Base-by-base conservation (phyloP, 2,329 filamentous ascomycete genomes). In the Verruconis gallopava region DNA sequence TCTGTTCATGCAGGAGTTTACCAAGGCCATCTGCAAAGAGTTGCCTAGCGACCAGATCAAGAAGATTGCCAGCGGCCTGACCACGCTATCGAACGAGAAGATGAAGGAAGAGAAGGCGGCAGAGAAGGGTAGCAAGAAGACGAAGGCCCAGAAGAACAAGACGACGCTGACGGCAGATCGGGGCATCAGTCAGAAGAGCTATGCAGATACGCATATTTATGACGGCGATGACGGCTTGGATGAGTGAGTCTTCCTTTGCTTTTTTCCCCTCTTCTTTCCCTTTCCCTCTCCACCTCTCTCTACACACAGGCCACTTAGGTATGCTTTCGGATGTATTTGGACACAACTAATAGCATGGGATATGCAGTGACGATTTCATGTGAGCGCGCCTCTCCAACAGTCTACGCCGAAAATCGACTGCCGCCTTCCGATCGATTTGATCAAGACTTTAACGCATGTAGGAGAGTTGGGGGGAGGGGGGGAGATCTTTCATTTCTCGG, bases 81-180 rank as follows among this genome's bases (percentile, higher is more conserved):
- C 88, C n/a, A 81, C 86, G 4, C 72, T 94, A 44, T 75, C 85
- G 59, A 98, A 98, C 60, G 91, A 96, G 75, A 95, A 93, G 73
- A 81, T 96, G 81, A 93, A 86, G 70, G 88, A 95, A 63, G 91
- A 98, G 73, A 95, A 96, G 73, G 79, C 81, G 3, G 77, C 84
- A 3, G 85, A 94, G 50, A 95, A 94, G 72, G 79, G 84, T 42
- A 84, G 81, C 55, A 98, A 96, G 82, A 98, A 96, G 77, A 78
- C 72, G 53, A 96, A 96, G 75, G 88, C 88, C 3, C 82, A 85
- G 47, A 96, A 96, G 77, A 93, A 82, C 30, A 98, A 98, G 77
- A 77, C 83, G 14, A 80, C 77, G 4, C 69, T 96, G 38, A 81
- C 83, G 43, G 77, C 82, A 45, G 66, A 63, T 55, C 66, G 80